Evolutionary conservation across 768 basidiomycete genomes (phyloP), one percentile per base, ranked within the genome.

Genomic region (Multifurca ochricompacta): DNA sequence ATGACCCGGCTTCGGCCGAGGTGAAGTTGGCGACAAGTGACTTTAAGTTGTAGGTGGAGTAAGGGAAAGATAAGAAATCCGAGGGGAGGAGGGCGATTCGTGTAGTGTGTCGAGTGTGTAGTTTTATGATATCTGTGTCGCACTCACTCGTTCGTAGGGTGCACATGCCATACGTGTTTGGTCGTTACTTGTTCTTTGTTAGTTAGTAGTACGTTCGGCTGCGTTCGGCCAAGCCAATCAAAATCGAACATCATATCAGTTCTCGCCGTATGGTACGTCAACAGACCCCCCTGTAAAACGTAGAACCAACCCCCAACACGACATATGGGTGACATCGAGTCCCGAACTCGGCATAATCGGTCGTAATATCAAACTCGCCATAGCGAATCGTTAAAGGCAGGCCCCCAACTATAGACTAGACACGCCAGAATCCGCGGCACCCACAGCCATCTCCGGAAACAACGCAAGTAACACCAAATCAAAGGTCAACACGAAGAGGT

Each of bases 1-100:
- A 97, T 70, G 83, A 91, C 44, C 83, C 82, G 7, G 94, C 96
- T 2, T 76, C 83, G 8, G 70, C 70, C 40, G 80, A 83, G 60
- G 76, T 85, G 28, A 63, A 73, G 64, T 86, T 81, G 64, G 68
- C 76, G 11, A 76, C 71, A 68, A 77, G 79, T 3, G 59, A 73
- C 14, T 81, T 86, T 70, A 80, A 79, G 67, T 65, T 83, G 58
- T 86, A 69, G 69, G 16, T 4, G 21, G 16, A 35, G 47, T 21
- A n/a, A 16, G 42, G 21, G 35, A 16, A 53, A 36, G 27, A 39
- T 46, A 46, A 48, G 32, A 45, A 58, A 50, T 6, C 14, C 10
- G 13, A 27, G n/a, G n/a, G 13, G 8, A 2, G 45, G 7, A 9
- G 7, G 31, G 6, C 31, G 31, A 11, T 6, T 32, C 11, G 16